phyloP scores from a whole-genome alignment of 192 early-diverging fungal species.

The Linnemannia hyalina region DNA sequence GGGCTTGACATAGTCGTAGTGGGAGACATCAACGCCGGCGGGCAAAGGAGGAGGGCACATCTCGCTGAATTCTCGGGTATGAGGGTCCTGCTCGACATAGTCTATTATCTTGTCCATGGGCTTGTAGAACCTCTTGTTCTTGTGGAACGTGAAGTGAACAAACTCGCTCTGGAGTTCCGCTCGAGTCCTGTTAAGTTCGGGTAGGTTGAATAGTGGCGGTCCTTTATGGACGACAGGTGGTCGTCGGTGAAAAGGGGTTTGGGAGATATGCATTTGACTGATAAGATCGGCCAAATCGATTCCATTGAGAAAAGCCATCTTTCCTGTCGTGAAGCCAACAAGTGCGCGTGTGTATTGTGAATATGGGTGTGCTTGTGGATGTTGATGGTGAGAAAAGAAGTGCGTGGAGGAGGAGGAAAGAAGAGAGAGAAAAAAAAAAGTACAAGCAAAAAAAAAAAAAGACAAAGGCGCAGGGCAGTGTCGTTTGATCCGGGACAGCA shows the following conservation, averaged over 20 bases:
- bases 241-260: background rate
- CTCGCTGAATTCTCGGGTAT: slow-evolving; percentile 8
- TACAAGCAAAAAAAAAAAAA: background rate
- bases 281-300: background rate
- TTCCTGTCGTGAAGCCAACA: background rate
- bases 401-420: background rate
- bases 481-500: background rate
- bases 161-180: slow-evolving; percentile 12
- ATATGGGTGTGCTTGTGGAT: background rate
- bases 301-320: background rate
- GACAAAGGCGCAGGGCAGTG: background rate
- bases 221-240: background rate
- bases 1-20: slow-evolving; percentile 22
- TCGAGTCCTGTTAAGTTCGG: slow-evolving; percentile 6
- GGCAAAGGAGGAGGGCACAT: slow-evolving; percentile 22
- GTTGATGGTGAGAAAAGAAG: background rate
- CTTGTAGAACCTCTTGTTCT: slow-evolving; percentile 23
- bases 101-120: slow-evolving; percentile 23
- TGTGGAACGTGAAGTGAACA: slow-evolving; percentile 21
- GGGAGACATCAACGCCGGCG: background rate
- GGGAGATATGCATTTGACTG: background rate
- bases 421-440: background rate
- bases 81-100: slow-evolving; percentile 10
- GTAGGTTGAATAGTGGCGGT: background rate
- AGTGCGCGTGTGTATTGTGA: background rate